phyloP scores from a whole-genome alignment of 768 basidiomycete species.

The Podaxis pistillaris region DNA sequence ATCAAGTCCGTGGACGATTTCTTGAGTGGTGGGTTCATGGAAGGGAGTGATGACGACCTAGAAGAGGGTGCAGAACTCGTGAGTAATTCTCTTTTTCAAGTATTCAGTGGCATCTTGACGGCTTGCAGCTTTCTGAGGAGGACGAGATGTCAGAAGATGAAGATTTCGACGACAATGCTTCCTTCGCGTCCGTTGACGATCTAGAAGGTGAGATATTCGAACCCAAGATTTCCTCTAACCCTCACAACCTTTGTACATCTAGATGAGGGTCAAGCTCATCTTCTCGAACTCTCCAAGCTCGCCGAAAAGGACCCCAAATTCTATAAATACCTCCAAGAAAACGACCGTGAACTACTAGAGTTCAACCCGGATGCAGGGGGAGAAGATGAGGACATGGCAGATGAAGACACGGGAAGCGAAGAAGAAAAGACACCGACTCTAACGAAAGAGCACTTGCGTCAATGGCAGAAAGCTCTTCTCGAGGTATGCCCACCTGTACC shows the following conservation, averaged over 20 bases:
- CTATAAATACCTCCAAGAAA: conserved; percentile 96
- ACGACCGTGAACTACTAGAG: conserved; percentile 87
- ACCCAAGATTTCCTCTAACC: not conserved
- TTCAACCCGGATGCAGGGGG: conserved; percentile 54
- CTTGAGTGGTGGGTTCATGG: conserved; percentile 72
- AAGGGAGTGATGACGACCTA: conserved; percentile 50
- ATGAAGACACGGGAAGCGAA: conserved; percentile 44
- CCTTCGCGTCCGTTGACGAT: conserved; percentile 78
- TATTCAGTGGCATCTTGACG: conserved; percentile 7
- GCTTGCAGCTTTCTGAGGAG: conserved; percentile 21
- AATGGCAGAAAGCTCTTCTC: conserved; percentile 88
- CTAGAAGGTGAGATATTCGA: conserved; percentile 45
- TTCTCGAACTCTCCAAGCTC: conserved; percentile 81
- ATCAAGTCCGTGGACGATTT: conserved; percentile 77
- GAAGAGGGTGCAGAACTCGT: conserved; percentile 28
- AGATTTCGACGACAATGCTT: conserved; percentile 52
- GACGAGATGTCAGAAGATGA: conserved; percentile 35
- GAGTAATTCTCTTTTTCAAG: conserved; percentile 6
- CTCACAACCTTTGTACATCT: conserved; percentile 4
- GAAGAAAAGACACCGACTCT: conserved; percentile 56
- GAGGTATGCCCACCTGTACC: conserved; percentile 47
- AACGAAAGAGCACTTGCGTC: conserved; percentile 65
- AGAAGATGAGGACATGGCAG: conserved; percentile 42
- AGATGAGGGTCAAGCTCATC: conserved; percentile 76
- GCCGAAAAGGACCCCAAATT: conserved; percentile 99